phyloP scores from a whole-genome alignment of 2,329 filamentous ascomycete genomes.

The Akanthomyces uredinophilus region DNA sequence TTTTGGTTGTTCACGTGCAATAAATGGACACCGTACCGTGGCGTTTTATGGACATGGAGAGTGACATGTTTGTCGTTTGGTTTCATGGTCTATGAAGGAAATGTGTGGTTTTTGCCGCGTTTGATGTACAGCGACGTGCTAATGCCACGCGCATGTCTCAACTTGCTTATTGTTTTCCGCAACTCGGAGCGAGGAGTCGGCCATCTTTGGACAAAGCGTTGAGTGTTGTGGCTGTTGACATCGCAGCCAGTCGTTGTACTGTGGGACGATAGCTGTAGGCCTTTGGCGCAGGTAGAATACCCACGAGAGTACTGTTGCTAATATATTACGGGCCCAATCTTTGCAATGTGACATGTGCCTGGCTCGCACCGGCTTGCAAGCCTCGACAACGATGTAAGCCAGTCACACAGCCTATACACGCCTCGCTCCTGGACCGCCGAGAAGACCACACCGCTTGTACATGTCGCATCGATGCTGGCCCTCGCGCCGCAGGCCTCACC shows the following conservation, averaged over 20 bases:
- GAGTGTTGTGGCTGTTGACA: not conserved
- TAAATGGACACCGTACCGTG: not conserved
- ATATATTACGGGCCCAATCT: not conserved
- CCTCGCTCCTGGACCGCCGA: not conserved
- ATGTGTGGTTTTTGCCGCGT: not conserved
- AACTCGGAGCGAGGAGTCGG: not conserved
- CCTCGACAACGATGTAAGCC: not conserved
- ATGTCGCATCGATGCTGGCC: not conserved
- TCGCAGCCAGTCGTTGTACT: not conserved
- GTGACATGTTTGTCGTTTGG: not conserved
- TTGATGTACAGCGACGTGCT: not conserved
- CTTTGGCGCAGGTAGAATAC: conserved; percentile 8
- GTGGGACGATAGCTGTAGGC: not conserved
- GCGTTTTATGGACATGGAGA: not conserved
- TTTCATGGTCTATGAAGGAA: not conserved
- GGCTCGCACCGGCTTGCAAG: no score
- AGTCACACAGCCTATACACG: not conserved
- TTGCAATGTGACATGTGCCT: conserved; percentile 8
- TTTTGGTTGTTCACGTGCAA: not conserved
- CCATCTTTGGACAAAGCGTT: conserved; percentile 3
- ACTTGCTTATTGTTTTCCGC: not conserved
- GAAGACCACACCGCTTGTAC: no score
- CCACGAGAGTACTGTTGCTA: conserved; percentile 8
- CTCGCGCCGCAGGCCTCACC: no score
- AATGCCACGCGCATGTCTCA: not conserved